Evolutionary conservation across 495 filamentous ascomycete species (phyloP), one percentile per base, ranked within the genome.

Genomic region (Letharia columbiana): DNA sequence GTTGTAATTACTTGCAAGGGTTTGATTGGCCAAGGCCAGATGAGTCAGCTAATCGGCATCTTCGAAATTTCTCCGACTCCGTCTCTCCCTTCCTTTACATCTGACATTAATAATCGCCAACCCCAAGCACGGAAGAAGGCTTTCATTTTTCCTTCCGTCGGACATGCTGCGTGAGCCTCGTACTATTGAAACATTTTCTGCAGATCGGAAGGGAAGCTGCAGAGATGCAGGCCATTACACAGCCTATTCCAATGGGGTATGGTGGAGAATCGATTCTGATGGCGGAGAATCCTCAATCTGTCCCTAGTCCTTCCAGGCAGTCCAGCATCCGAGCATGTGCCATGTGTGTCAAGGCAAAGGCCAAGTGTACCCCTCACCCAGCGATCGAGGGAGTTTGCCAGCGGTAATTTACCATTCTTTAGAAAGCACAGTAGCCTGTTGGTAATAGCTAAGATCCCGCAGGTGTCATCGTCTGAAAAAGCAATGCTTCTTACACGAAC

Each of bases 381-480:
- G 52, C 35, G 5, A 7, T 56, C 5, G 52, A 56, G 52, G 31
- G 13, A 5, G 13, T 56, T 56, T 56, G 52, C 31, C 28, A 56
- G 52, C 52, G 52, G 52, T 56, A 56, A 56, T 2, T 17, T 17
- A 17, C 3, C 28, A 7, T 5, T 15, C 12, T 1, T 56, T 56
- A 15, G 1, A 3, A 56, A 52, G 12, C 12, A 11, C 49, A 28
- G 10, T 1, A 33, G 10, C 28, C 2, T 17, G 1, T 33, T 3
- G 4, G 4, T 54, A 10, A 4, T 56, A 17, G 31, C 31, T 56
- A 18, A 56, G 3, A 8, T 18, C 52, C 13, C 31, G 15, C 31
- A 56, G 52, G 13, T 56, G 52, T 18, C 52, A 56, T 56, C 52
- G 52, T 35, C 5, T 56, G 31, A 56, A 35, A 56, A 56, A 56